Percentiles rank a stretch among this genome's conserved stretches.
phyloP scores from a whole-genome alignment of 257 asterid genomes.

The Solanum chilense region DNA sequence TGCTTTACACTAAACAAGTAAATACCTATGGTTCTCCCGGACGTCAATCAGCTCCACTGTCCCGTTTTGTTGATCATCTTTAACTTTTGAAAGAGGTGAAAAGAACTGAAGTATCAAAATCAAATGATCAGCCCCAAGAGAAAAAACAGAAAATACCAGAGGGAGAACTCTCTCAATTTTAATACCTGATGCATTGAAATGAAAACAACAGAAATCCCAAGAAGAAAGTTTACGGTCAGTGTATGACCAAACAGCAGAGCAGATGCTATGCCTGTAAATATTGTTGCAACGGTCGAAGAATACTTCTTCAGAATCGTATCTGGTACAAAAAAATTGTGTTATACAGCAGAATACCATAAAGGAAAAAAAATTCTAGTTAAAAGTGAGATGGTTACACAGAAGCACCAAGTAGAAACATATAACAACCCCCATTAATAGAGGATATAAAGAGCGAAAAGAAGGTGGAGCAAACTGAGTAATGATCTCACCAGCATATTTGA shows the following conservation, averaged over 20 bases:
- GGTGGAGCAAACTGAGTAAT: not conserved
- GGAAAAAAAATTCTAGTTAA: not conserved
- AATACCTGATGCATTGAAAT: constrained; percentile 99
- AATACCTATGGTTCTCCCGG: constrained; percentile 50
- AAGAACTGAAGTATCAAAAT: constrained; percentile 54
- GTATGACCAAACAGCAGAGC: constrained; percentile 89
- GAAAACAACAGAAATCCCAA: constrained; percentile 96
- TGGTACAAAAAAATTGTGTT: not conserved
- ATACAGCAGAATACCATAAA: not conserved
- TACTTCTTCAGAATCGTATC: constrained; percentile 94
- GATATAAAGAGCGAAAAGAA: not conserved
- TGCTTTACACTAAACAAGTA: not conserved
- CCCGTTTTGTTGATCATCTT: constrained; percentile 72
- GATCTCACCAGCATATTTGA: constrained; percentile 91
- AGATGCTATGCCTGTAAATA: constrained; percentile 97
- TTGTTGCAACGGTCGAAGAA: constrained; percentile 99
- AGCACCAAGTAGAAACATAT: not conserved
- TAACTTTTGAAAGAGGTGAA: constrained; percentile 87
- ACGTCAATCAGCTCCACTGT: constrained; percentile 27
- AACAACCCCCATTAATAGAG: not conserved
- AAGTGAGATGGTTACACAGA: not conserved
- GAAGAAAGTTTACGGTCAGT: constrained; percentile 78
- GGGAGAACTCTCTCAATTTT: not conserved
- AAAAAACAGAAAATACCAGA: not conserved
- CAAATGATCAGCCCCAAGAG: constrained; percentile 4